phyloP scores from a whole-genome alignment of 768 basidiomycete genomes.

The Auriscalpium orientale region DNA sequence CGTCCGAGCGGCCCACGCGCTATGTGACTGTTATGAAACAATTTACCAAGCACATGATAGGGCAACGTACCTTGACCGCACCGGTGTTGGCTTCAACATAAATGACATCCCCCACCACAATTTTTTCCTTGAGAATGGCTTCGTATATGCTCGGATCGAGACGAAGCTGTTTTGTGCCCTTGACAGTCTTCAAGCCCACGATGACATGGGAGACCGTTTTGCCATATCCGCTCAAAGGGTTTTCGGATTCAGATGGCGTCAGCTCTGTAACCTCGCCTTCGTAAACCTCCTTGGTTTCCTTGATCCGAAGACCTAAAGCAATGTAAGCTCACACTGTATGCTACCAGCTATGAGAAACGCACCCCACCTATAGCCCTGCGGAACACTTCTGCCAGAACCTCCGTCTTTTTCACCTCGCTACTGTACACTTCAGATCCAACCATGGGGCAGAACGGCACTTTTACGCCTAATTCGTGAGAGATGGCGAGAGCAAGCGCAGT shows the following conservation, averaged over 20 bases:
- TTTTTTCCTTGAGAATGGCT: constrained; percentile 94
- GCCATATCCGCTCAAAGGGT: constrained; percentile 94
- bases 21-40: constrained; percentile 22
- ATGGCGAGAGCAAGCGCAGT: constrained; percentile 95
- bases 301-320: constrained; percentile 80
- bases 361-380: constrained; percentile 87
- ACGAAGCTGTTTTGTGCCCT: constrained; percentile 84
- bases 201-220: constrained; percentile 99
- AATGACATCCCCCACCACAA: constrained; percentile 93
- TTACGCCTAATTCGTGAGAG: constrained; percentile 87
- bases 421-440: constrained; percentile 97
- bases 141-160: constrained; percentile 96
- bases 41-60: not conserved
- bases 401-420: constrained; percentile 97
- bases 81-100: constrained; percentile 93
- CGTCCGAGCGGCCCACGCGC: constrained; percentile 95
- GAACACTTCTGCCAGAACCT: constrained; percentile 92
- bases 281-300: constrained; percentile 98
- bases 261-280: constrained; percentile 98
- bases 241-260: constrained; percentile 93
- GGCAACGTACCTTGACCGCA: constrained; percentile 74
- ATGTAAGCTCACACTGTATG: not conserved
- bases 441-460: constrained; percentile 98
- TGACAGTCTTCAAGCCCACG: constrained; percentile 87
- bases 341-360: constrained; percentile 2